phyloP scores from a whole-genome alignment of 176 grass and related monocot genomes.

The Juncus inflexus region DNA sequence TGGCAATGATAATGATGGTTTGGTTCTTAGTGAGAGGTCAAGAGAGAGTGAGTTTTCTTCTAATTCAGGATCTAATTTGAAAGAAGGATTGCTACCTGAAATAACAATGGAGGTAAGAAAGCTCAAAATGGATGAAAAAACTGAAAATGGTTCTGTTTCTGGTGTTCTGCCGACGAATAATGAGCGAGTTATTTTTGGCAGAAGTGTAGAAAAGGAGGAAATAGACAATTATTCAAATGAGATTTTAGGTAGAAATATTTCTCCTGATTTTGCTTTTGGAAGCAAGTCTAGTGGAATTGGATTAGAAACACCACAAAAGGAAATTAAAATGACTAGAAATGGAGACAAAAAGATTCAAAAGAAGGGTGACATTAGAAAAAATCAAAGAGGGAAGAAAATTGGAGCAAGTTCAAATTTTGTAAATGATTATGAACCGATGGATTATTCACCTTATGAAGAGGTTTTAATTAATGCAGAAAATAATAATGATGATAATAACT shows the following conservation, averaged over 20 bases:
- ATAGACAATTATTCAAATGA: background rate
- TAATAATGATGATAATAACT: too few relatives aligned
- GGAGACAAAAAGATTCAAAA: conserved; percentile 13
- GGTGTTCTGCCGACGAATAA: too few relatives aligned
- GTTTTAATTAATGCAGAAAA: too few relatives aligned
- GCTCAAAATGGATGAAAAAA: background rate
- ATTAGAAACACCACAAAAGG: background rate
- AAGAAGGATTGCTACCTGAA: background rate
- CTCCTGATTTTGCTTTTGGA: conserved; percentile 20
- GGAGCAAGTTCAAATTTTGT: too few relatives aligned
- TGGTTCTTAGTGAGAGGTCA: background rate
- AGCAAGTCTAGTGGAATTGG: conserved; percentile 7
- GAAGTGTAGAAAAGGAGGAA: background rate
- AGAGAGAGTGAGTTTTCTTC: conserved; percentile 2
- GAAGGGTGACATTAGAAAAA: background rate
- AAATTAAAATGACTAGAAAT: background rate
- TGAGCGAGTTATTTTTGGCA: background rate
- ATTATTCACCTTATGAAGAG: too few relatives aligned
- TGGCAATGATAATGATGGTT: background rate
- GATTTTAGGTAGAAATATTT: background rate
- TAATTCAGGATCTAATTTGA: conserved; percentile 11
- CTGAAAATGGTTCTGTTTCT: too few relatives aligned
- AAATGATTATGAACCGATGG: too few relatives aligned
- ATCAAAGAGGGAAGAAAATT: background rate
- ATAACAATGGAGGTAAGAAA: background rate